Conservation (phyloP, 2,329 filamentous ascomycete species). For the Scortechinia acanthostroma region DNA sequence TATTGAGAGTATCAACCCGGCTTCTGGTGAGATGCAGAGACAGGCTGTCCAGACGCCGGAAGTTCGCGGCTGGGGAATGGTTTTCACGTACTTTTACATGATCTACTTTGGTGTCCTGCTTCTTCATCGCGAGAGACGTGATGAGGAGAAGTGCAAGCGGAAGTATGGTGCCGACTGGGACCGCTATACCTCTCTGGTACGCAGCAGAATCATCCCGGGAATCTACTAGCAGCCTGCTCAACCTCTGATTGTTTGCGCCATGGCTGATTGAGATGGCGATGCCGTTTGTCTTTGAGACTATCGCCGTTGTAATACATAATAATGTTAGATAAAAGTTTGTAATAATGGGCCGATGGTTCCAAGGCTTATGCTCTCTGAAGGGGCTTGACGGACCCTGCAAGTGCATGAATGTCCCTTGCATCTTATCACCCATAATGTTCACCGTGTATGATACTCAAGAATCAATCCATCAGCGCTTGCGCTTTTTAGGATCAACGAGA, state of each 20-base stretch:
- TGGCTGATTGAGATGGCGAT: no score
- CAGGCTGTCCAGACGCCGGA: slow-evolving; percentile 1
- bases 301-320: not conserved
- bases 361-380: no score
- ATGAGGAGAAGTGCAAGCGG: slow-evolving; percentile 9
- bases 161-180: slow-evolving; percentile 10
- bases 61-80: slow-evolving; percentile 7
- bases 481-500: slow-evolving; percentile 1
- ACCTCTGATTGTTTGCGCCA: not conserved
- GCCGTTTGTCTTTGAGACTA: not conserved
- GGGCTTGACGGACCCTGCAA: no score
- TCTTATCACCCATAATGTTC: no score
- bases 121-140: slow-evolving; percentile 11
- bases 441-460: not conserved
- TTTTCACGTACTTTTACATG: slow-evolving; percentile 10
- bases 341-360: no score
- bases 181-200: not conserved
- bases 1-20: slow-evolving; percentile 17
- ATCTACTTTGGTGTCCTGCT: slow-evolving; percentile 11
- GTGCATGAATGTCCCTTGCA: no score
- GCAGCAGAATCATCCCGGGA: not conserved
- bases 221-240: slow-evolving; percentile 1
- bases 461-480: not conserved
- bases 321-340: not conserved
- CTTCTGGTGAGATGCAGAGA: not conserved